Evolutionary conservation across 1,284 basidiomycete species (phyloP).

Genomic region (Singerocomus inundabilis): DNA sequence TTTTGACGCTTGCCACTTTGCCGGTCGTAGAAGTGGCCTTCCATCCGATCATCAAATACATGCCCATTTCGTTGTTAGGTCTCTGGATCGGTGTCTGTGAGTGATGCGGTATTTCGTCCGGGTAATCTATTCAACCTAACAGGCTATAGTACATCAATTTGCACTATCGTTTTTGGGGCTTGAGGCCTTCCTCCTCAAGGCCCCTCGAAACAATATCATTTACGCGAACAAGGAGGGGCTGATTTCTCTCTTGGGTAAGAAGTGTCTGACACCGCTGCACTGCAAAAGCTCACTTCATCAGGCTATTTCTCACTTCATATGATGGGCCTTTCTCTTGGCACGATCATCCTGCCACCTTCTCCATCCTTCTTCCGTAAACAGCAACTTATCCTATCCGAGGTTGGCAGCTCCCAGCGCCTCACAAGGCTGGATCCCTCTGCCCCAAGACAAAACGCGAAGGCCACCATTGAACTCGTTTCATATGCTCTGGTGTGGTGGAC

Average conservation of each 20-base stretch:
- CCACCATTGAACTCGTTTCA: conserved; percentile 71
- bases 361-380: conserved; percentile 68
- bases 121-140: neutral
- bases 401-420: conserved; percentile 7
- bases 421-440: conserved; percentile 20
- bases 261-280: neutral
- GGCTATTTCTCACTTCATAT: conserved; percentile 92
- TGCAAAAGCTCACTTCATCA: conserved; percentile 27
- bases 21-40: conserved; percentile 74
- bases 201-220: conserved; percentile 61
- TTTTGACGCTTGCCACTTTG: conserved; percentile 86
- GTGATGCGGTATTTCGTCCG: conserved; percentile 20
- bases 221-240: conserved; percentile 94
- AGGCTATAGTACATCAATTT: conserved; percentile 63
- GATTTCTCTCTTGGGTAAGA: conserved; percentile 70
- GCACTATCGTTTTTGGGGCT: conserved; percentile 56
- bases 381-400: conserved; percentile 25
- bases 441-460: conserved; percentile 63
- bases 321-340: conserved; percentile 81
- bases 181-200: conserved; percentile 63
- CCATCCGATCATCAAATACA: conserved; percentile 57
- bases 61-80: conserved; percentile 66
- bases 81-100: conserved; percentile 63
- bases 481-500: conserved; percentile 82
- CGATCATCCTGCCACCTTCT: conserved; percentile 75